Base-by-base conservation (phyloP, 2,329 filamentous ascomycete genomes). In the Colletotrichum graminicola region DNA sequence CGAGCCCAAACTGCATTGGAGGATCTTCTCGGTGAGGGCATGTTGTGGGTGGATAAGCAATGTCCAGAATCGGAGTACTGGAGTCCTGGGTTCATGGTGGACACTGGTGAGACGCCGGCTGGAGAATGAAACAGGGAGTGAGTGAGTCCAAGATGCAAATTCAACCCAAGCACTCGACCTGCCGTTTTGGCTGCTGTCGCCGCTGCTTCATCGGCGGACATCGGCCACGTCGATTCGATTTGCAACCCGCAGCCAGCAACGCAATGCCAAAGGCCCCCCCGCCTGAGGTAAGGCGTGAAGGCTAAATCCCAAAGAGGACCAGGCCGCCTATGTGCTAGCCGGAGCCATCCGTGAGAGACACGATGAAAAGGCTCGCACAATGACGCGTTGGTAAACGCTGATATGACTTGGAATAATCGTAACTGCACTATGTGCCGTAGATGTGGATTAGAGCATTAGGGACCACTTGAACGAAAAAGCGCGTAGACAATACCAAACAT, bases 1-100 rank as follows among this genome's bases (percentile, higher is more conserved):
- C 87, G 96, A 74, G 93, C 94, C n/a, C 88, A 92, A 79, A 97
- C 96, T 0, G 94, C 95, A 2, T 88, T 98, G 62, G 94, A 98
- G 73, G 96, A 99, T 80, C 84, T 99, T 43, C 86, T 98, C 62
- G 91, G 92, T 0, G 94, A 97, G 77, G 94, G 94, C 63, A 89
- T 99, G 84, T 89, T 99, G 18, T 99, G 96, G 96, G 90, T 98
- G 7, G 96, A 99, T 81, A 90, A 89, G 75, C 94, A 98, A 82
- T 91, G 84, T 12, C 86, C 89, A 11, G 95, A 98, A 83, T 94
- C 91, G 81, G 95, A 98, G 81, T 99, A 98, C 77, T 99, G 96
- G 96, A 93, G 90, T 71, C 93, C 93, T 0, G 90, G 91, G 0
- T 93, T 93, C 73, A 93, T 95, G 85, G 80, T 85, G 2, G 84